phyloP scores from a whole-genome alignment of 768 basidiomycete species.

The Phylloporus sp. region DNA sequence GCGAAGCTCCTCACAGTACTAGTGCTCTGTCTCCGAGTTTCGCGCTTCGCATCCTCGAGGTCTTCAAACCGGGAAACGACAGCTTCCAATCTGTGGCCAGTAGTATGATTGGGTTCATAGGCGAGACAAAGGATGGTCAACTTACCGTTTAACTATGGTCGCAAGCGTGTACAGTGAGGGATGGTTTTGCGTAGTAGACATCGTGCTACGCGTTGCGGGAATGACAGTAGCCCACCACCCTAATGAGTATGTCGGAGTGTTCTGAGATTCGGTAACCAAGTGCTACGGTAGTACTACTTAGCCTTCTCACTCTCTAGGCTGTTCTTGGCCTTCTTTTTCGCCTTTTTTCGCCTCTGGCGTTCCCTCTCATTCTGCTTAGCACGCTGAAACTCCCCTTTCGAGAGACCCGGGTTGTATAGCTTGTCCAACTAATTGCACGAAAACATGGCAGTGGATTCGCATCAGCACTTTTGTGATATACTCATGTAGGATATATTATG shows the following conservation, averaged over 20 bases:
- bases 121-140: conserved; percentile 3
- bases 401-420: conserved; percentile 70
- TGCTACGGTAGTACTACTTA: too few relatives aligned
- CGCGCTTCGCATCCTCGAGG: conserved; percentile 54
- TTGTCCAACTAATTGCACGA: conserved; percentile 56
- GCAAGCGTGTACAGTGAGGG: conserved; percentile 67
- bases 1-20: conserved; percentile 29
- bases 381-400: conserved; percentile 60
- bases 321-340: conserved; percentile 60
- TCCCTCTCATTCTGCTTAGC: conserved; percentile 78
- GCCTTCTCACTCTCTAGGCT: too few relatives aligned
- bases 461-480: conserved; percentile 18
- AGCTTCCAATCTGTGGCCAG: conserved; percentile 72
- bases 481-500: conserved; percentile 19
- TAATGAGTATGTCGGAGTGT: conserved; percentile 16
- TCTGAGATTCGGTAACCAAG: conserved; percentile 5
- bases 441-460: conserved; percentile 2
- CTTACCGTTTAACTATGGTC: conserved; percentile 79
- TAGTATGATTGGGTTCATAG: background rate
- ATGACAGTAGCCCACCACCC: background rate
- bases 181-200: conserved; percentile 34
- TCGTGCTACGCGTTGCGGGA: background rate
- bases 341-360: conserved; percentile 70
- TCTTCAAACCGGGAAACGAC: conserved; percentile 94
- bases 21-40: conserved; percentile 25